These are phyloP conservation scores for Metrosideros polymorpha DNA, from an alignment of 441 rosid species.

Conservation along the genomic window DNA sequence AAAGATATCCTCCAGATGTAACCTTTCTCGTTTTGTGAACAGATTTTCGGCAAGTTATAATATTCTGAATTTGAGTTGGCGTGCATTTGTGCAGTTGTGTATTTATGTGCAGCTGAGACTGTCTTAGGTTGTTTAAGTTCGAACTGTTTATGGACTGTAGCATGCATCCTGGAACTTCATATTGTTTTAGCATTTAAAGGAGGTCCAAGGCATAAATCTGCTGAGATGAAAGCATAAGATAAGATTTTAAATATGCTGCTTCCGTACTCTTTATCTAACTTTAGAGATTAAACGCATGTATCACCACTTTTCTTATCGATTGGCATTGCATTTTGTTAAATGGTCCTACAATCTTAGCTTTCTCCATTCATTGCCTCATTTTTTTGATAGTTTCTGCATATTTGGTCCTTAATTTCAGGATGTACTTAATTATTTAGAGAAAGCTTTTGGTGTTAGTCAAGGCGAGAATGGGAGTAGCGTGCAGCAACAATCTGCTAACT, in stretches of 20 bases:
- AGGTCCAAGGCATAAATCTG: not conserved
- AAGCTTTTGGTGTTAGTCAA: slow-evolving; percentile 61
- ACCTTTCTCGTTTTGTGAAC: not conserved
- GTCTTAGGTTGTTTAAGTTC: not conserved
- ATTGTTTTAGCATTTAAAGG: not conserved
- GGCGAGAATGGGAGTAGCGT: slow-evolving; percentile 48
- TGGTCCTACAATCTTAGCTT: not conserved
- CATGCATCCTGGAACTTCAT: not conserved
- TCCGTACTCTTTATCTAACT: not conserved
- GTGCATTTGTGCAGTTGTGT: not conserved
- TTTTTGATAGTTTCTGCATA: not conserved
- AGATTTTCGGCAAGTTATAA: not conserved
- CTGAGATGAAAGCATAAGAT: not conserved
- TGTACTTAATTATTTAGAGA: slow-evolving; percentile 69
- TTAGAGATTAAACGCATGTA: not conserved
- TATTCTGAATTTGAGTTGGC: not conserved
- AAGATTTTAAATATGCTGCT: not conserved
- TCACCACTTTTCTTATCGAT: not conserved
- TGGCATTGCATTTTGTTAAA: not conserved
- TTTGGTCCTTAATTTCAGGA: slow-evolving; percentile 33
- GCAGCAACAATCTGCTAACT: slow-evolving; percentile 53
- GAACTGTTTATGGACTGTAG: not conserved
- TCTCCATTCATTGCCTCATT: not conserved
- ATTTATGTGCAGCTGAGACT: not conserved
- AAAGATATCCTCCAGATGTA: not conserved